Evolutionary conservation across 306 rosid species (phyloP).

Genomic region (Cicer arietinum): DNA sequence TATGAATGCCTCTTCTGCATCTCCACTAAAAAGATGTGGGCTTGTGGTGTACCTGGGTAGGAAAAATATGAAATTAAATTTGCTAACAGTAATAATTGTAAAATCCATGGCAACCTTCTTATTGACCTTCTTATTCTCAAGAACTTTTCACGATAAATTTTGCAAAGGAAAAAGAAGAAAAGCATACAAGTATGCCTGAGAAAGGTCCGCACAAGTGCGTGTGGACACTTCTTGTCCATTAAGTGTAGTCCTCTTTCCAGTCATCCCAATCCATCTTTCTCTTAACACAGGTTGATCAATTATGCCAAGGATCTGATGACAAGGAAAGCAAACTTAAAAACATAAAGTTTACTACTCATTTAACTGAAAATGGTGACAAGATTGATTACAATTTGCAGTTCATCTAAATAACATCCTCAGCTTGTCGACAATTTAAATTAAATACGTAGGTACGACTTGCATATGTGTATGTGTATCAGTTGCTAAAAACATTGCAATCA

Average conservation of each 20-base stretch:
- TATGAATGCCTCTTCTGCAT: slow-evolving; percentile 81
- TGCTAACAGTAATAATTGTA: slow-evolving; percentile 17
- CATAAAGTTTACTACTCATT: slow-evolving; percentile 16
- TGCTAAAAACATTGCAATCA: background rate
- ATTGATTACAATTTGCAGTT: slow-evolving; percentile 24
- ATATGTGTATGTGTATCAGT: background rate
- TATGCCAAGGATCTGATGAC: slow-evolving; percentile 84
- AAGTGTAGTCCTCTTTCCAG: slow-evolving; percentile 77
- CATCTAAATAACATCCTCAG: slow-evolving; percentile 21
- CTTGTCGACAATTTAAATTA: slow-evolving; percentile 8
- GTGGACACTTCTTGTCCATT: slow-evolving; percentile 82
- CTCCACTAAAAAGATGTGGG: slow-evolving; percentile 86
- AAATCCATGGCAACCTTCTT: slow-evolving; percentile 29
- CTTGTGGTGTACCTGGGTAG: slow-evolving; percentile 86
- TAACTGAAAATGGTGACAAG: slow-evolving; percentile 18
- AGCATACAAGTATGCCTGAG: slow-evolving; percentile 83
- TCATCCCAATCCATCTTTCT: slow-evolving; percentile 92
- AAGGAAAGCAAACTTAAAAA: slow-evolving; percentile 32
- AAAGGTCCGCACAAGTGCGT: slow-evolving; percentile 68
- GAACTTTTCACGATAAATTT: slow-evolving; percentile 15
- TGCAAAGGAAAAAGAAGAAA: slow-evolving; percentile 31
- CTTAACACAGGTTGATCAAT: slow-evolving; percentile 87
- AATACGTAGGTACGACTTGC: slow-evolving; percentile 5
- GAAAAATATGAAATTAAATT: slow-evolving; percentile 22
- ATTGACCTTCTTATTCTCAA: slow-evolving; percentile 24